Evolutionary conservation across 257 asterid genomes (phyloP).

Genomic region (Gentiana straminea): DNA sequence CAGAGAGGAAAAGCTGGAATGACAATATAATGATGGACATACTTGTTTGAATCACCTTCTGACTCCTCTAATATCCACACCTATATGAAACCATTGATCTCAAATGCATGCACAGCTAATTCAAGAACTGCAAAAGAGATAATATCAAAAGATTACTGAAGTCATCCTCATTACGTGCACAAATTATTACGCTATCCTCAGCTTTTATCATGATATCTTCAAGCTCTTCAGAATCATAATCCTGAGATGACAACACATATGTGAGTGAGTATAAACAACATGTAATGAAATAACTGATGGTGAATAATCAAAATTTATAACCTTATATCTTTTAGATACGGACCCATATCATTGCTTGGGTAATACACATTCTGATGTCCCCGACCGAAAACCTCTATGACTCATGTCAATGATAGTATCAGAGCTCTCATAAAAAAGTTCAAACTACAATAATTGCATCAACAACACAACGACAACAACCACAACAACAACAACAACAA

Average conservation of each 20-base stretch:
- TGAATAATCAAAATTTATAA: slow-evolving; percentile 24
- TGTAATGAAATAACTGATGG: background rate
- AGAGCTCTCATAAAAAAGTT: no score
- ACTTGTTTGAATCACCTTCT: slow-evolving; percentile 42
- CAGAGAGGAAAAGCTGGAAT: slow-evolving; percentile 93
- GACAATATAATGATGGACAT: slow-evolving; percentile 74
- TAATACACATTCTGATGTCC: slow-evolving; percentile 50
- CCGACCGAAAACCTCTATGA: slow-evolving; percentile 60
- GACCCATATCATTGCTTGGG: slow-evolving; percentile 66
- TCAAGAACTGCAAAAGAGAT: background rate
- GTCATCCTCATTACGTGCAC: slow-evolving; percentile 89
- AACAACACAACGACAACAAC: no score
- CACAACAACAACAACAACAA: no score
- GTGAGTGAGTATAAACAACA: background rate
- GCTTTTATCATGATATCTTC: slow-evolving; percentile 69
- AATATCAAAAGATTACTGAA: slow-evolving; percentile 80
- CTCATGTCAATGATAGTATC: slow-evolving; percentile 14
- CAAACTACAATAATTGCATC: no score
- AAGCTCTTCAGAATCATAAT: slow-evolving; percentile 56
- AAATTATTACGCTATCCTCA: slow-evolving; percentile 69
- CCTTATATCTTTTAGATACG: slow-evolving; percentile 52
- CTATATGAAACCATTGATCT: slow-evolving; percentile 24
- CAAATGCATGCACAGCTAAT: background rate
- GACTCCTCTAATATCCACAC: slow-evolving; percentile 72
- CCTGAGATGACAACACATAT: slow-evolving; percentile 28